Percentiles rank a stretch among this genome's conserved stretches.
phyloP scores from a whole-genome alignment of 805 yeast genomes.

The Barnettozyma wickerhamii region DNA sequence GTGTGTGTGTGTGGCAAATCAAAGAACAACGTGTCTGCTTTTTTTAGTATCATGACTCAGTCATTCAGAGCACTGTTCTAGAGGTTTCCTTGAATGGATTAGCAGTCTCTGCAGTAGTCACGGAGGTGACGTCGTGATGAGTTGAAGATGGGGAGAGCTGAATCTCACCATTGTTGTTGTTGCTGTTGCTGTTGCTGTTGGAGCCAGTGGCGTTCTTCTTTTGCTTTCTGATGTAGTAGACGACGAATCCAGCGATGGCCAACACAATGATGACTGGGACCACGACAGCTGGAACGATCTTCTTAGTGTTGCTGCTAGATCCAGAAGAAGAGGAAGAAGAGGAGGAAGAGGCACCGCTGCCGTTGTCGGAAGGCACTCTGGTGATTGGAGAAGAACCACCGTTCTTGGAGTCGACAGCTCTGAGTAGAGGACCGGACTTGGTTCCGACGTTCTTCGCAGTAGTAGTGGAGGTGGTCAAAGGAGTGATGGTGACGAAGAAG shows the following conservation, averaged over 20 bases:
- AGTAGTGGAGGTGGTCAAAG: constrained; percentile 31
- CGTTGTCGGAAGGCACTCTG: constrained; percentile 40
- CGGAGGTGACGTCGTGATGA: constrained; percentile 14
- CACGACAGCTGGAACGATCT: constrained; percentile 39
- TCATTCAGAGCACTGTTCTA: constrained; percentile 20
- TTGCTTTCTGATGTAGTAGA: constrained; percentile 29
- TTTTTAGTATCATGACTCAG: too few species aligned
- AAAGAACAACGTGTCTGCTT: too few species aligned
- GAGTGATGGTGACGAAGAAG: constrained; percentile 36
- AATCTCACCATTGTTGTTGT: constrained; percentile 15
- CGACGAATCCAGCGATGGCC: constrained; percentile 27
- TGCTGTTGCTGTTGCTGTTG: constrained; percentile 1
- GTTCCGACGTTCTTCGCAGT: constrained; percentile 36
- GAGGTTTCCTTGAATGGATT: constrained; percentile 27
- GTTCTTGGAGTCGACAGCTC: constrained; percentile 29
- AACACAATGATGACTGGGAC: constrained; percentile 36
- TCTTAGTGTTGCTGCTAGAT: constrained; percentile 22
- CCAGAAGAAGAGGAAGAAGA: constrained; percentile 16
- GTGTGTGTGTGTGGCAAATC: too few species aligned
- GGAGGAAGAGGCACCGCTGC: constrained; percentile 3
- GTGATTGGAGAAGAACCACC: constrained; percentile 30
- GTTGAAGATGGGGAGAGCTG: constrained; percentile 25
- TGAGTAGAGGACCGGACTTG: constrained; percentile 35
- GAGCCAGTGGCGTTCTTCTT: constrained; percentile 16
- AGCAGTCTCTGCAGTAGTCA: constrained; percentile 23